Evolutionary conservation across 2,329 filamentous ascomycete species (phyloP), one percentile per base, ranked within the genome.

Genomic region (Tolypocladium ophioglossoides): DNA sequence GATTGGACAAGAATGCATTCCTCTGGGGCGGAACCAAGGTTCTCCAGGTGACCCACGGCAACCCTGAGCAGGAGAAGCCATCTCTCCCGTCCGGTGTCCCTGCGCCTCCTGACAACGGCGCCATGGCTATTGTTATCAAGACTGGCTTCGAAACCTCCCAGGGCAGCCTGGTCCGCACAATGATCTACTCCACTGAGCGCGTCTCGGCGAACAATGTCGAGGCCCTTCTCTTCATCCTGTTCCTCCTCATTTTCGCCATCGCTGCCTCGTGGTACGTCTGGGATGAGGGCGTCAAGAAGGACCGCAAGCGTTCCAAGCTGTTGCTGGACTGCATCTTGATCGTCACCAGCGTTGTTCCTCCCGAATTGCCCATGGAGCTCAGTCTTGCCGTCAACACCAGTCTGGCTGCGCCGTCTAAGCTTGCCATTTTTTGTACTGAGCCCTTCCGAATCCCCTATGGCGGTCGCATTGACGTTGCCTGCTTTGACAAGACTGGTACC

Each of bases 231-330:
- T 99, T 99, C 76, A 99, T 99, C 61, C 79, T 99, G 56, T 99
- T 99, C 79, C 80, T 99, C 32, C 82, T 96, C 53, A 82, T 97
- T 63, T 99, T 99, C 73, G 95, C 95, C 63, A 83, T 99, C 68
- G 95, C 94, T 54, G 94, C 94, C 52, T 96, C 94, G 14, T 96
- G 94, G 91, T 99, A 99, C 70, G 94, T 99, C 56, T 99, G 94
- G 94, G 84, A 91, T 58, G 92, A 99, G 72, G 95, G 94, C 75
- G 92, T 99, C 53, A 81, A 82, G 68, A 91, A 88, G 74, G 92
- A 97, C 66, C 87, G 94, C 68, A 97, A 99, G 77, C 86, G 94
- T 60, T 97, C 92, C 49, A 99, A 99, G 81, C 83, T 99, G 40
- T 82, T 99, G 56, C 83, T 99, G 53, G 95, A 99, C 74, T 99